Percentiles rank a stretch among this genome's conserved stretches.
phyloP scores from a whole-genome alignment of 495 filamentous ascomycete genomes.

The Aspergillus diversus region DNA sequence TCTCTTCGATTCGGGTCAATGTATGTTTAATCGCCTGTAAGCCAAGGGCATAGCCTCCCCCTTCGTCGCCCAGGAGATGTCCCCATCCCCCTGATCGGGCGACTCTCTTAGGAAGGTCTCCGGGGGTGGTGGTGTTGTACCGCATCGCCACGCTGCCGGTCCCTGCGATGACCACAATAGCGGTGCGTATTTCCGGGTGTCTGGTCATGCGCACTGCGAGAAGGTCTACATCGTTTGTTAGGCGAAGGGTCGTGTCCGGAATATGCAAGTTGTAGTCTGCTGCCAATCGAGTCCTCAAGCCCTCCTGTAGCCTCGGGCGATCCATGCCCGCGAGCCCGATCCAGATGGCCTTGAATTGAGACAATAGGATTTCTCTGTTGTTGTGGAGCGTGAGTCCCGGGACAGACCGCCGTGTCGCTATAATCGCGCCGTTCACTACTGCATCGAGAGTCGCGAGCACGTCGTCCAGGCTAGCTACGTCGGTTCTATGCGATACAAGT shows the following conservation, averaged over 20 bases:
- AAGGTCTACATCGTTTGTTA: constrained; percentile 38
- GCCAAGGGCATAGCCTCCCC: constrained; percentile 41
- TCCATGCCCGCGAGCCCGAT: constrained; percentile 35
- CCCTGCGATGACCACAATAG: constrained; percentile 32
- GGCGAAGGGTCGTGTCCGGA: constrained; percentile 16
- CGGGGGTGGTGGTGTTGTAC: constrained; percentile 36
- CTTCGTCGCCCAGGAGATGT: constrained; percentile 42
- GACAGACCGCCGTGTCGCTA: no score
- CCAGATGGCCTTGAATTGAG: constrained; percentile 31
- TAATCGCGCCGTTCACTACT: background rate
- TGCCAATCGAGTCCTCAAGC: constrained; percentile 23
- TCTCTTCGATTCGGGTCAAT: constrained; percentile 9
- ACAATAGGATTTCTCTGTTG: constrained; percentile 6
- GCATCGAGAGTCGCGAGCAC: background rate
- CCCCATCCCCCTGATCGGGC: constrained; percentile 44
- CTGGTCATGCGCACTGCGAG: constrained; percentile 27
- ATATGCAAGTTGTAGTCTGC: constrained; percentile 22
- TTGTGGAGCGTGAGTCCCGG: no score
- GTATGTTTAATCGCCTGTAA: constrained; percentile 34
- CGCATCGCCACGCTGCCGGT: background rate
- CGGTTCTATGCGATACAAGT: background rate
- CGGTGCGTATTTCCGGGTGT: constrained; percentile 19
- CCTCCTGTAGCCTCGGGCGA: constrained; percentile 25
- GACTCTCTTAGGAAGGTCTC: constrained; percentile 37
- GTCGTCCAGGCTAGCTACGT: background rate